These are phyloP conservation scores for Heimioporus sp. DNA, from an alignment of 768 basidiomycete genomes.

Conservation along the genomic window DNA sequence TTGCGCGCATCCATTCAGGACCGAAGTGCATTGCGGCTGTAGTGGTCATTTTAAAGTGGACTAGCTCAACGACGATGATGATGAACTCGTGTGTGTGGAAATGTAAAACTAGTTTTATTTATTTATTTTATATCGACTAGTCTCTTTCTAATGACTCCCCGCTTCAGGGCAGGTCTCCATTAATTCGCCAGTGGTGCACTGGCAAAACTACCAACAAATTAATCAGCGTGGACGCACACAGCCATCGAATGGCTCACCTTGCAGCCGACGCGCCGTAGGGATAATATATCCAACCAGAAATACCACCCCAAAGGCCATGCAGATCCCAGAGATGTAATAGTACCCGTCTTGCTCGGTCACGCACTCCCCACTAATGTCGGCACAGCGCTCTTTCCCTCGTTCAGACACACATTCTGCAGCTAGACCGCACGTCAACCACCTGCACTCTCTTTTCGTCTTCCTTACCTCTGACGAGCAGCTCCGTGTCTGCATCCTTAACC, in stretches of 20 bases:
- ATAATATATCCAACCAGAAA: constrained; percentile 75
- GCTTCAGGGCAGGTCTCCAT: constrained; percentile 37
- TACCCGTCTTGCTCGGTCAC: constrained; percentile 89
- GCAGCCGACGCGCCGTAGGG: constrained; percentile 81
- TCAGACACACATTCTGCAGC: constrained; percentile 92
- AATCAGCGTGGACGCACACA: not conserved
- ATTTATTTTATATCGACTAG: no score
- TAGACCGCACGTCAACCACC: constrained; percentile 30
- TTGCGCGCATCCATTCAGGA: constrained; percentile 90
- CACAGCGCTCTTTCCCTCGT: constrained; percentile 78
- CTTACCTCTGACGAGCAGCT: constrained; percentile 56
- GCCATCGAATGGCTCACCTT: constrained; percentile 55
- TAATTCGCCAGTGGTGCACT: constrained; percentile 69
- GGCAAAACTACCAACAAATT: constrained; percentile 53
- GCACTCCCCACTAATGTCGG: constrained; percentile 74
- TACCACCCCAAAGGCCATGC: constrained; percentile 71
- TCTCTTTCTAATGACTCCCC: not conserved
- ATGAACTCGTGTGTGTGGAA: no score
- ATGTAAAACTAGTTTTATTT: no score
- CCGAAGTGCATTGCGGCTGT: constrained; percentile 80
- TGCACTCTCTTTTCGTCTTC: not conserved
- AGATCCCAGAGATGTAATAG: constrained; percentile 79
- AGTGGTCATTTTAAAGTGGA: constrained; percentile 44
- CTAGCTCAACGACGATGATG: constrained; percentile 9
- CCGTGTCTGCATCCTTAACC: constrained; percentile 55